Evolutionary conservation across 345 rosid genomes (phyloP).

Genomic region (Acer yangbiense): DNA sequence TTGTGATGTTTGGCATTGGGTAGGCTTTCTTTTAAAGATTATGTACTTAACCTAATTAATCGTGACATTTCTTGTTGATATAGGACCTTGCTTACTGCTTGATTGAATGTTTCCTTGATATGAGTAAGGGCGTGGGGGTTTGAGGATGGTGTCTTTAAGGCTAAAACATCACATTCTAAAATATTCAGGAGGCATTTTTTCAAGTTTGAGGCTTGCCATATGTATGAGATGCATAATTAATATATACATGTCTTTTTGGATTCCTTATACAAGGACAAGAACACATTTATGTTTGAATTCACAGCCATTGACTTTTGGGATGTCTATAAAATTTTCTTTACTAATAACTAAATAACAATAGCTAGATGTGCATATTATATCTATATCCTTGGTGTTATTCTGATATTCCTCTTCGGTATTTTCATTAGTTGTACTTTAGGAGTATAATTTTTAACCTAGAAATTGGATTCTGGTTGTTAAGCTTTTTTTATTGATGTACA

Average conservation of each 20-base stretch:
- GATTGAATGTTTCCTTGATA: background rate
- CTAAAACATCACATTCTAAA: background rate
- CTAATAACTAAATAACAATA: background rate
- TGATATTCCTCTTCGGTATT: background rate
- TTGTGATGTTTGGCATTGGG: background rate
- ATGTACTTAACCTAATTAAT: no score
- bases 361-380: background rate
- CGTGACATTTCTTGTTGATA: background rate
- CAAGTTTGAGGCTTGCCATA: background rate
- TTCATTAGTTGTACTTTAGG: background rate
- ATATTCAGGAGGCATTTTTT: background rate
- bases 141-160: background rate
- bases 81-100: background rate
- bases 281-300: background rate
- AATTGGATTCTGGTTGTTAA: background rate
- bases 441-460: background rate
- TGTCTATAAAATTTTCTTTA: background rate
- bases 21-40: background rate
- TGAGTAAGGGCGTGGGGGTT: background rate
- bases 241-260: background rate
- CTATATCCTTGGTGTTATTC: background rate
- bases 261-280: background rate
- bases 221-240: background rate
- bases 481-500: slow-evolving; percentile 6
- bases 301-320: background rate